Conservation (phyloP, 345 rosid genomes). For the Sisymbrium irio region DNA sequence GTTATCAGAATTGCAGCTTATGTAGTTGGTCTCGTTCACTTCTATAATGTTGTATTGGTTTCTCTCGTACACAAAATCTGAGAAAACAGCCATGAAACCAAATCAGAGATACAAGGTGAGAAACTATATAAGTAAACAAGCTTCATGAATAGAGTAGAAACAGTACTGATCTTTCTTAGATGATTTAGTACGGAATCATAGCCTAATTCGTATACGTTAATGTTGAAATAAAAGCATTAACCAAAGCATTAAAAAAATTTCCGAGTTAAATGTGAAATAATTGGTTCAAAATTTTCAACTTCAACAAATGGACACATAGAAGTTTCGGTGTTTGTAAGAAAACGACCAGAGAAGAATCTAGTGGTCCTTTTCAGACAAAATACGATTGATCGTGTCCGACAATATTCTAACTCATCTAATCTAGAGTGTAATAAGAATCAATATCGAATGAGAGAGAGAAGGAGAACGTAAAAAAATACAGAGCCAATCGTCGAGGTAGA, state of each 20-base stretch:
- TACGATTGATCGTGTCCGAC: not conserved
- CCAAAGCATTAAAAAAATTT: not conserved
- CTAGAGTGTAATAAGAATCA: not conserved
- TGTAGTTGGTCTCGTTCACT: slow-evolving; percentile 80
- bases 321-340: too few species aligned
- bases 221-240: not conserved
- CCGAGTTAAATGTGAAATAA: not conserved
- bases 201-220: too few species aligned
- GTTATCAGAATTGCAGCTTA: slow-evolving; percentile 62
- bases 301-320: not conserved
- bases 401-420: not conserved
- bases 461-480: slow-evolving; percentile 59
- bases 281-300: not conserved
- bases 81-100: not conserved
- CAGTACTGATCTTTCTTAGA: not conserved
- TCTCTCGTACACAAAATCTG: slow-evolving; percentile 91
- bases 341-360: not conserved
- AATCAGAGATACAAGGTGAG: not conserved
- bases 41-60: slow-evolving; percentile 80
- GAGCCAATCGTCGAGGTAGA: slow-evolving; percentile 94
- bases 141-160: not conserved
- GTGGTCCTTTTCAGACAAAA: not conserved
- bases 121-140: not conserved
- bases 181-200: not conserved
- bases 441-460: not conserved